Evolutionary conservation across 176 grass and related monocot genomes (phyloP), one percentile per base, ranked within the genome.

Genomic region (Musa schizocarpa): DNA sequence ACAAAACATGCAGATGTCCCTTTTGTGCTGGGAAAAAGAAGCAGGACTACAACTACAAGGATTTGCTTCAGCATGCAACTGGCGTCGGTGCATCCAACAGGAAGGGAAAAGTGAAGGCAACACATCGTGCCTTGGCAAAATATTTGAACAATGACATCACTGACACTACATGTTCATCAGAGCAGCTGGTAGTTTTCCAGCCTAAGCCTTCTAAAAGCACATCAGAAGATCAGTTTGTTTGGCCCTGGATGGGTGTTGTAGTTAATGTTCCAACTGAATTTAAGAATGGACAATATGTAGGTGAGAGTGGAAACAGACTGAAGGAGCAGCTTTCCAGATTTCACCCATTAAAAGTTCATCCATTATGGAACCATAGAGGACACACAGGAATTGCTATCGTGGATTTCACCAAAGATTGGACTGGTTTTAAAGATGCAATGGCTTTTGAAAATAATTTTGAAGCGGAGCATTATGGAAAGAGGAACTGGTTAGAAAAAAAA

Each of bases 1-100:
- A 86, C n/a, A 79, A 1, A 13, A 67, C 27, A 52, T 90, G 82
- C 71, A 76, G 73, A 50, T 96, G 93, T 53, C 93, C 89, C 3
- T 92, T 96, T 65, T 96, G 93, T 74, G 59, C 2, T 0, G 87
- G 89, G 11, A 96, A 87, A 83, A 96, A 78, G 83, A 96, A 88
- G 74, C 83, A 81, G 68, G 77, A 82, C 19, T 96, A 92, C 77
- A 77, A 50, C 43, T 68, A 65, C 0, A 92, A 92, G 58, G 87
- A 92, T 43, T 83, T 92, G 25, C 81, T 90, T 65, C 87, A 96
- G 82, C 93, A 96, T 68, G 85, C 89, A 54, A 79, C 74, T 26
- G 93, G 85, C 79, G 77, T 96, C 21, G 89, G 87, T 72, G 77
- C 87, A 61, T 66, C 57, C 50, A 96, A 90, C 51, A 72, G 81